Base-by-base conservation (phyloP, 148 eudicot genomes). In the Rhododendron mucronatum region DNA sequence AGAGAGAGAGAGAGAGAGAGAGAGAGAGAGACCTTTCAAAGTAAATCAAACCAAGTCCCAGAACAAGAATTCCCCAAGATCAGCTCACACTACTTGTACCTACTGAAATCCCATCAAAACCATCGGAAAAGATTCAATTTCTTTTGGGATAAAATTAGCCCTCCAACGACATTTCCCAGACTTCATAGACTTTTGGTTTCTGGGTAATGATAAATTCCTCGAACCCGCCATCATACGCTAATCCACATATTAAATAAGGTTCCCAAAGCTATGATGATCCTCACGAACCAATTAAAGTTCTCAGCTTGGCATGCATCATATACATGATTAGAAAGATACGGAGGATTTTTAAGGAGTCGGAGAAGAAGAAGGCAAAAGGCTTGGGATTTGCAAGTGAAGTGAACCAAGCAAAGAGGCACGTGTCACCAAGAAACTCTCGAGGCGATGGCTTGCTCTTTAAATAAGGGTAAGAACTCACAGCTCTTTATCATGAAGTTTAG, bases 321-420 rank as follows among this genome's bases (percentile, higher is more conserved):
- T 28, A 13, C 50, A 71, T 2, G 2, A 11, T 3, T 6, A 59
- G 9, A 59, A 59, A 59, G n/a, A 21, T 7, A 53, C 0, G 44
- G 41, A 30, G 23, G 51, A 4, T 7, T 83, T n/a, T 73, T n/a
- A 48, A 57, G 48, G 0, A 80, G 47, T 69, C 65, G 89, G 69
- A 87, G 87, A 85, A 84, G 90, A 80, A 87, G 87, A 85, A 86
- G 90, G 82, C 87, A 86, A 86, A 90, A 90, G 88, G 81, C 78
- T 88, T 81, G 92, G 78, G 77, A 78, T 28, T 81, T 84, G 89
- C 26, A 87, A 45, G 33, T 67, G 20, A 47, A 84, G 87, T 88
- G 90, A 85, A 85, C 89, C 83, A 87, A 80, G 18, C 61, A 53
- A 75, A 74, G 82, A 76, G 89, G 82, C 53, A 57, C 45, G 12